phyloP scores from a whole-genome alignment of 2,329 filamentous ascomycete species.

The Ilyonectria sp. region DNA sequence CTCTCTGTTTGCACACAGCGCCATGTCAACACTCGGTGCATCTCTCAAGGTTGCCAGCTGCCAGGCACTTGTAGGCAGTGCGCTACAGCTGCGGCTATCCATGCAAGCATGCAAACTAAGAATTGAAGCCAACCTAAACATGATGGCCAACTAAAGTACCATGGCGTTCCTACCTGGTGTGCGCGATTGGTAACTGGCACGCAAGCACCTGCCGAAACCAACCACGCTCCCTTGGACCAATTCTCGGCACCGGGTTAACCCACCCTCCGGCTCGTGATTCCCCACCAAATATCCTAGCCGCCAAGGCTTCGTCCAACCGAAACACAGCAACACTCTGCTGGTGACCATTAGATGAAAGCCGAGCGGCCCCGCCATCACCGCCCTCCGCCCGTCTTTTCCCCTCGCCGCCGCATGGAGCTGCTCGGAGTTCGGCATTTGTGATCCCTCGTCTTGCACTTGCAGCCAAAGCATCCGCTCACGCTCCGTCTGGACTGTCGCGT shows the following conservation, averaged over 20 bases:
- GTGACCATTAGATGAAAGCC: conserved; percentile 37
- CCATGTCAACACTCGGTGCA: not conserved
- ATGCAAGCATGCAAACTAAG: not conserved
- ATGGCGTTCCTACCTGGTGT: not conserved
- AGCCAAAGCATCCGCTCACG: conserved; percentile 43
- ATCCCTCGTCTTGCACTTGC: conserved; percentile 44
- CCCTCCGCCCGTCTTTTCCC: conserved; percentile 40
- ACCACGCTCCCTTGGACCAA: not conserved
- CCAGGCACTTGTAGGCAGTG: not conserved
- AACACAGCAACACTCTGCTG: not conserved
- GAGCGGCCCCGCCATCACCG: conserved; percentile 43
- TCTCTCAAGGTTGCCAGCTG: not conserved
- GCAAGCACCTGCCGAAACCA: not conserved
- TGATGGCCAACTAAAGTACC: not conserved
- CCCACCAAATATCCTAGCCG: not conserved
- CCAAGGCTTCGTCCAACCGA: not conserved
- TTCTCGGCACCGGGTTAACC: not conserved
- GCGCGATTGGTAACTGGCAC: no score
- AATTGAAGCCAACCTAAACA: not conserved
- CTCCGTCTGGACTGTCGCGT: conserved; percentile 39
- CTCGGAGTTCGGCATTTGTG: conserved; percentile 57
- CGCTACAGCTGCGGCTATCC: not conserved
- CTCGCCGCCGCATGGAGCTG: conserved; percentile 47
- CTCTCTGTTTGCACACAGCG: not conserved
- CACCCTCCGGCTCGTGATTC: not conserved